Conservation (phyloP, 116 monocot genomes). For the Dioscorea cayenensis region DNA sequence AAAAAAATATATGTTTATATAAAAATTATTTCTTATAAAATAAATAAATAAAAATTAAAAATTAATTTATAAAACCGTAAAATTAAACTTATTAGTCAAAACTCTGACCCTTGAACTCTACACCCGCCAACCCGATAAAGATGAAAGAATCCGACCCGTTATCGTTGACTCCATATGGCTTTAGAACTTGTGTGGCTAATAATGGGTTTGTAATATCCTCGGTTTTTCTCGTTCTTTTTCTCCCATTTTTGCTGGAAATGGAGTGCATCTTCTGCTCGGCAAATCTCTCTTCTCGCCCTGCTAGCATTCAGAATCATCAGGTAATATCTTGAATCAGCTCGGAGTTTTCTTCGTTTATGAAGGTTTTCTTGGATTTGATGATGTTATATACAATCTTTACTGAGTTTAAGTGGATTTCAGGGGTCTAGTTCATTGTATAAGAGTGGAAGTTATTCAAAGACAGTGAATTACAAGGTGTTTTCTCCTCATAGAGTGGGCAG, state of each 20-base stretch:
- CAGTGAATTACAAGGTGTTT: slow-evolving; percentile 18
- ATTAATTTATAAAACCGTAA: too few relatives aligned
- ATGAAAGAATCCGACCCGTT: too few relatives aligned
- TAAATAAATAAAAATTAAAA: too few relatives aligned
- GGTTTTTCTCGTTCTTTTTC: neutral
- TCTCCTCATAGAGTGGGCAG: slow-evolving; percentile 21
- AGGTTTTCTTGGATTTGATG: neutral
- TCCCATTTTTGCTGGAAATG: slow-evolving; percentile 1
- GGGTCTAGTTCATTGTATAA: slow-evolving; percentile 36
- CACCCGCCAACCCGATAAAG: too few relatives aligned
- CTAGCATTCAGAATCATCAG: neutral
- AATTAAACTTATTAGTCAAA: too few relatives aligned
- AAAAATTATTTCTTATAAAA: too few relatives aligned
- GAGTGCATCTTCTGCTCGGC: neutral
- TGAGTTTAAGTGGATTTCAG: slow-evolving; percentile 21
- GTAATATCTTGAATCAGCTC: neutral
- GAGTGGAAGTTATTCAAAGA: slow-evolving; percentile 18
- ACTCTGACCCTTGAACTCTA: too few relatives aligned
- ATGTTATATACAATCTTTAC: neutral
- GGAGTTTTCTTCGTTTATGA: neutral
- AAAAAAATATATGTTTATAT: too few relatives aligned
- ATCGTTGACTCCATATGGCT: too few relatives aligned
- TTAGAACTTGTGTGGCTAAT: neutral
- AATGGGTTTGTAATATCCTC: neutral
- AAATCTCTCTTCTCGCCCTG: neutral